Evolutionary conservation across 257 asterid genomes (phyloP), one percentile per base, ranked within the genome.

Genomic region (Lavandula angustifolia): DNA sequence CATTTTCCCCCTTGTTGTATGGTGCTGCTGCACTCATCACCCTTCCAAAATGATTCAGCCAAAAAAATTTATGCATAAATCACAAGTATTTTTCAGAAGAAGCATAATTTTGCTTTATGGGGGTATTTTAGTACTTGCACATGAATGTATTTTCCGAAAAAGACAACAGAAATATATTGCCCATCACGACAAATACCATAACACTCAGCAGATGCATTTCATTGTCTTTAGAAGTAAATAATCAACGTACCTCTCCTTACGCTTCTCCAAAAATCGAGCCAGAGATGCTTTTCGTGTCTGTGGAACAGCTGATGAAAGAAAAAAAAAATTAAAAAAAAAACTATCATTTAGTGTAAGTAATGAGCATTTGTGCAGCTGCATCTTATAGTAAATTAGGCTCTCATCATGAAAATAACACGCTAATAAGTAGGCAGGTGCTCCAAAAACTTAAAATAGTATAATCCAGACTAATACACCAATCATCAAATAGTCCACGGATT

Each of bases 251-350:
- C 89, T 85, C 79, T 85, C 89, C 74, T 81, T 80, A 0, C 92
- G 92, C 72, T 80, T 85, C 78, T 85, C 87, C 52, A 85, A 50
- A 60, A 85, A 85, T 10, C 87, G 76, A 71, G 87, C 87, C 62
- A 85, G 71, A n/a, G 94, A 85, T 71, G 90, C 90, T 74, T 81
- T 83, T 18, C 94, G 82, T n/a, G 94, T 78, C 77, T 79, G 94
- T 33, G 87, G 87, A 75, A 81, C 79, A 61, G 84, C 94, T 85
- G 84, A 69, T 60, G 29, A 63, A 33, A 27, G 31, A 14, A 42
- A n/a, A n/a, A n/a, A n/a, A n/a, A n/a, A n/a, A n/a, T n/a, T n/a
- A n/a, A n/a, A n/a, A n/a, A n/a, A 33, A 47, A 27, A 18, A 16
- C 17, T 0, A 67, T 0, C 16, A 4, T 32, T 56, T 35, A 67